phyloP scores from a whole-genome alignment of 345 rosid species.

The Pelargonium nanum region DNA sequence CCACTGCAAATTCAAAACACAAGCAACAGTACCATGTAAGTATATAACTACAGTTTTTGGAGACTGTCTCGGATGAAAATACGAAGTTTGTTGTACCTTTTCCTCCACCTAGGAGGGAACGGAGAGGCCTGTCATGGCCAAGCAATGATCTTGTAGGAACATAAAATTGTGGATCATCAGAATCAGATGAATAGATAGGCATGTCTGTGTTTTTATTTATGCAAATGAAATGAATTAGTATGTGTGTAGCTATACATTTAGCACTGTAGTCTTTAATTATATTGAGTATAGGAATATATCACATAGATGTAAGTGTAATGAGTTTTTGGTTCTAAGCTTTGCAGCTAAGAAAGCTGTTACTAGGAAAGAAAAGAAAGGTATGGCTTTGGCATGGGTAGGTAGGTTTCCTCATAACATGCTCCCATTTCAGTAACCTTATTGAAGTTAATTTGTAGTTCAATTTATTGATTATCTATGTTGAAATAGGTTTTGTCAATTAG shows the following conservation, averaged over 20 bases:
- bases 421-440: too few relatives aligned
- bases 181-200: constrained; percentile 13
- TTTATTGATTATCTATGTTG: too few relatives aligned
- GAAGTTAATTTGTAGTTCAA: too few relatives aligned
- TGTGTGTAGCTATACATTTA: background rate
- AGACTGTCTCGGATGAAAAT: background rate
- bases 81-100: constrained; percentile 11
- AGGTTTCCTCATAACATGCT: background rate
- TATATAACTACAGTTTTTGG: background rate
- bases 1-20: constrained; percentile 29
- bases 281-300: background rate
- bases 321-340: background rate
- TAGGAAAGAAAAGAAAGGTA: background rate
- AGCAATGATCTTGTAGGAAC: background rate
- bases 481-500: too few relatives aligned
- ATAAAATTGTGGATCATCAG: background rate
- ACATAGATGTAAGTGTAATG: background rate
- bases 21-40: background rate
- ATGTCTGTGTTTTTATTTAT: constrained; percentile 15
- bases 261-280: background rate
- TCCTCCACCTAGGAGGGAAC: constrained; percentile 26
- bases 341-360: background rate
- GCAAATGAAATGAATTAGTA: background rate
- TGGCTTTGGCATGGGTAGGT: background rate
- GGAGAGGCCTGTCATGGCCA: constrained; percentile 13